phyloP scores from a whole-genome alignment of 768 basidiomycete species.

The Collybia sordida region DNA sequence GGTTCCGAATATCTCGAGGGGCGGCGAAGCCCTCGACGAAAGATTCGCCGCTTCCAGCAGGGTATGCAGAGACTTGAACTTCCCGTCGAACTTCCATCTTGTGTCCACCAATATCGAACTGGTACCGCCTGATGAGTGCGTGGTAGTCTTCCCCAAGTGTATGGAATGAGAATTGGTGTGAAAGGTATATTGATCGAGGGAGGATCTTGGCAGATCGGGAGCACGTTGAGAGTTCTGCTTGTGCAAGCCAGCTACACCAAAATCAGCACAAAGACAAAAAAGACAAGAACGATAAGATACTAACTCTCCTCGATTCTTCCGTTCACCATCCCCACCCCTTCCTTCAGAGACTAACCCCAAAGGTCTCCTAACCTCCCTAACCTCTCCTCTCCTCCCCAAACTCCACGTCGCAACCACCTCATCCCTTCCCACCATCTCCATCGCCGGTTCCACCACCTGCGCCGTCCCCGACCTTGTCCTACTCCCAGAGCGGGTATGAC shows the following conservation, averaged over 20 bases:
- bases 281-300: conserved; percentile 13
- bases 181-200: conserved; percentile 77
- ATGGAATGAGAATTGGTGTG: conserved; percentile 83
- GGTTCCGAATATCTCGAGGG: conserved; percentile 35
- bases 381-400: conserved; percentile 48
- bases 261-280: conserved; percentile 7
- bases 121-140: conserved; percentile 66
- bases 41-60: conserved; percentile 36
- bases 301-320: conserved; percentile 33
- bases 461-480: neutral
- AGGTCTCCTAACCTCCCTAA: conserved; percentile 50
- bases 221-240: conserved; percentile 80
- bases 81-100: conserved; percentile 74
- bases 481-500: neutral
- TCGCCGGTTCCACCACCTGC: conserved; percentile 16
- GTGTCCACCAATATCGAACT: conserved; percentile 52
- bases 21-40: conserved; percentile 55
- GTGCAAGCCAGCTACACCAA: conserved; percentile 59
- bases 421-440: conserved; percentile 38
- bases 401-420: conserved; percentile 64
- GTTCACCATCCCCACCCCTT: neutral
- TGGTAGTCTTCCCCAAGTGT: conserved; percentile 77
- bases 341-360: conserved; percentile 2
- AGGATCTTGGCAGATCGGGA: conserved; percentile 58
- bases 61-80: conserved; percentile 63